These are phyloP conservation scores for Globisporangium recalcitrans DNA, from an alignment of 352 stramenopile species.

Conservation along the genomic window DNA sequence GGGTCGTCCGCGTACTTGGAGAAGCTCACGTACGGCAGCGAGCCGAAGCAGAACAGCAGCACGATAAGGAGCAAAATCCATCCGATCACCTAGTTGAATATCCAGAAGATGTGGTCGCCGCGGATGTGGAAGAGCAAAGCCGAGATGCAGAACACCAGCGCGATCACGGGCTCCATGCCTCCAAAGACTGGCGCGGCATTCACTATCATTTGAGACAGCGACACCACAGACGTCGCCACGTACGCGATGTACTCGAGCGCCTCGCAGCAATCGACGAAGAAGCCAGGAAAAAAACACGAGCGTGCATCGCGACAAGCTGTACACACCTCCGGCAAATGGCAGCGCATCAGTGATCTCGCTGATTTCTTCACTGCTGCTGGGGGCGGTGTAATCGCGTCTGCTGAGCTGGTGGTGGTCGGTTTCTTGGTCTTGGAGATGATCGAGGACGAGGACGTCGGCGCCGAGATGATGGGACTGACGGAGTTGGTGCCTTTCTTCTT, in stretches of 20 bases:
- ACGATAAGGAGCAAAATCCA: conserved; percentile 13
- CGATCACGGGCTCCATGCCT: conserved; percentile 5
- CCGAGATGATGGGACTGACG: too few relatives aligned
- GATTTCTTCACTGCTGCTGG: not conserved
- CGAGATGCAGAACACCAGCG: conserved; percentile 17
- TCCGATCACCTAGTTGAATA: conserved; percentile 15
- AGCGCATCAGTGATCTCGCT: too few relatives aligned
- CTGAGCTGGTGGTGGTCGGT: not conserved
- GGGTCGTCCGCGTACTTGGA: not conserved
- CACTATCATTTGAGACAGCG: conserved; percentile 20
- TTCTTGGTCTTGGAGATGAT: not conserved
- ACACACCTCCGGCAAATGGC: too few relatives aligned
- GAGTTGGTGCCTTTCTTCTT: too few relatives aligned
- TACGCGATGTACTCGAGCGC: conserved; percentile 42
- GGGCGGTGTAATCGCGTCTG: not conserved
- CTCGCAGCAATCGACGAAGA: conserved; percentile 33
- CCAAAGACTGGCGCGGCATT: not conserved
- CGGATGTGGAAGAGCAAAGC: conserved; percentile 17
- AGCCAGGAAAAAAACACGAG: conserved; percentile 14
- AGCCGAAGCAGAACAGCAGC: conserved; percentile 17
- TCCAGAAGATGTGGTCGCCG: conserved; percentile 23
- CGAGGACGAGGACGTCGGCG: conserved; percentile 1
- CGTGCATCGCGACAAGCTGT: conserved; percentile 11
- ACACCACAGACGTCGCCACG: conserved; percentile 24
- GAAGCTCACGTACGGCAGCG: conserved; percentile 16